Conservation (phyloP, 2,329 filamentous ascomycete genomes). For the Coniella lustricola region DNA sequence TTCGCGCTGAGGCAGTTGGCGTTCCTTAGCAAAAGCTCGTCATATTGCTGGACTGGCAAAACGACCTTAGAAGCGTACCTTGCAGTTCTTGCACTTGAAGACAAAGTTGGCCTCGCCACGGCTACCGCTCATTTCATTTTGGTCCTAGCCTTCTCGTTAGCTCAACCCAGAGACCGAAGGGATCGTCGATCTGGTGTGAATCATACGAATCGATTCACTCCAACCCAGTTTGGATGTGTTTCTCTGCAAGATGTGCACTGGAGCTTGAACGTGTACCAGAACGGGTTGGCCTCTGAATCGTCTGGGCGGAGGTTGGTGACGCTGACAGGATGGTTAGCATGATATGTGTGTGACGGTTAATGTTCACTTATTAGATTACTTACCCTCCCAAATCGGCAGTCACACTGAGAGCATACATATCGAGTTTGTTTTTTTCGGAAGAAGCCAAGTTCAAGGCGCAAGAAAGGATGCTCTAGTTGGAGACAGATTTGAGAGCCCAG, state of each 20-base stretch:
- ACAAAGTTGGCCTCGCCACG: constrained; percentile 97
- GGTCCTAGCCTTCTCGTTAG: constrained; percentile 51
- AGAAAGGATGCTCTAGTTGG: background rate
- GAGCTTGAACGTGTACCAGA: constrained; percentile 97
- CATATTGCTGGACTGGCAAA: no score
- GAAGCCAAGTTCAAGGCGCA: background rate
- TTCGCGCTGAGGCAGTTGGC: constrained; percentile 51
- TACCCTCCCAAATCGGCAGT: constrained; percentile 66
- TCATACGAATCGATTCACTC: constrained; percentile 80
- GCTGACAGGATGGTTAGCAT: constrained; percentile 38
- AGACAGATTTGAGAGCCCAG: background rate
- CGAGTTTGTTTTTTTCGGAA: background rate
- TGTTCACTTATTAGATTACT: constrained; percentile 20
- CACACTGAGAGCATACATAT: constrained; percentile 60
- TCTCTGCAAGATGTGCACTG: constrained; percentile 98
- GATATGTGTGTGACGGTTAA: background rate
- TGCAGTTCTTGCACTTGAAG: constrained; percentile 99
- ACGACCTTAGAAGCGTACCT: constrained; percentile 58
- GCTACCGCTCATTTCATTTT: constrained; percentile 85
- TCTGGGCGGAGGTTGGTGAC: constrained; percentile 83
- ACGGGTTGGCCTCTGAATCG: constrained; percentile 74
- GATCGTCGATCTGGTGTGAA: constrained; percentile 3
- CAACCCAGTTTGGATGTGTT: constrained; percentile 77
- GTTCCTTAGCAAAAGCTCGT: background rate
- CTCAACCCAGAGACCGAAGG: background rate